Conservation (phyloP, 2,329 filamentous ascomycete species). For the Teratosphaeria gauchensis region DNA sequence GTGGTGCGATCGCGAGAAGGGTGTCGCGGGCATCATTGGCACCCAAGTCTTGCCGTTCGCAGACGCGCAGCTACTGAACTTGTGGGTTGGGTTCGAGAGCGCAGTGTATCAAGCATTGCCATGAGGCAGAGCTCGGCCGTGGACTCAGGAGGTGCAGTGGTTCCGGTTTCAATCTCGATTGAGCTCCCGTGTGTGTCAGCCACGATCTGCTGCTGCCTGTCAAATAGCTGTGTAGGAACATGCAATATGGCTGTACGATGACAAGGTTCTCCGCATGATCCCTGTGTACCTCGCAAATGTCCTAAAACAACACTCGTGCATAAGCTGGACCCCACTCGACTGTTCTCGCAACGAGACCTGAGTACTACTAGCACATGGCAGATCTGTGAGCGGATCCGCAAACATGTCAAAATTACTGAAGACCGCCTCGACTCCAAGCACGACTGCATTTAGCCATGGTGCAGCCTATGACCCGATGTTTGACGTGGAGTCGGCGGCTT, state of each 20-base stretch:
- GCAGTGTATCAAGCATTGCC: conserved; percentile 10
- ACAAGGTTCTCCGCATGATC: background rate
- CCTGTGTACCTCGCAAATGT: background rate
- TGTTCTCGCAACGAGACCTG: background rate
- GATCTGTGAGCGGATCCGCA: background rate
- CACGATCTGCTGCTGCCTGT: background rate
- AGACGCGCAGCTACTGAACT: conserved; percentile 14
- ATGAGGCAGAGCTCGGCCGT: background rate
- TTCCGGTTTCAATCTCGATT: no score
- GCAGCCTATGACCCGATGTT: background rate
- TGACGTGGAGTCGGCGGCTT: background rate
- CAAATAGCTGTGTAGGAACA: background rate
- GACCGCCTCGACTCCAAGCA: background rate
- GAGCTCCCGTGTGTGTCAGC: background rate
- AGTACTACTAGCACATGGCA: background rate
- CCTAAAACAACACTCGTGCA: background rate
- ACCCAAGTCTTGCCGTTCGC: conserved; percentile 21
- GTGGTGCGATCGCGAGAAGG: conserved; percentile 21
- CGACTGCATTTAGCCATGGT: background rate
- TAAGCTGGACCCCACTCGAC: background rate
- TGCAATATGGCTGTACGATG: background rate
- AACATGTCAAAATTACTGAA: background rate
- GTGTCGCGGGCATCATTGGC: conserved; percentile 23
- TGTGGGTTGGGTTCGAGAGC: conserved; percentile 17
- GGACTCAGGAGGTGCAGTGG: background rate